These are phyloP conservation scores for Trichosporon inkin DNA, from an alignment of 1,284 basidiomycete species.

Conservation along the genomic window DNA sequence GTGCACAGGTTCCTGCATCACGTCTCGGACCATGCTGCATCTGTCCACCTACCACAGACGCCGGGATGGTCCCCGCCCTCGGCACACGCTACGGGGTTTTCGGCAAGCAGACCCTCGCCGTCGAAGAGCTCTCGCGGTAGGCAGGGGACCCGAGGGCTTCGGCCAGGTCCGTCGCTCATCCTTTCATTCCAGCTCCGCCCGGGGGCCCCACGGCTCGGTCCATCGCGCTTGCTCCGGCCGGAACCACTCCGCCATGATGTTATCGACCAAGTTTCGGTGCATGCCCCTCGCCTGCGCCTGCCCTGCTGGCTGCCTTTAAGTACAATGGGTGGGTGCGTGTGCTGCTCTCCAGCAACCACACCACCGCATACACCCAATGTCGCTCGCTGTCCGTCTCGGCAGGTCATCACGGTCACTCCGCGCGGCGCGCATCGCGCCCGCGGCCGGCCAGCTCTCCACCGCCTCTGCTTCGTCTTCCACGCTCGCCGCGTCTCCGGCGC, in stretches of 20 bases:
- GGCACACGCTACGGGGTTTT: too few relatives aligned
- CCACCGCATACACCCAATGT: not conserved
- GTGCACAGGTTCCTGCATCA: too few relatives aligned
- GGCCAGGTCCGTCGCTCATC: not conserved
- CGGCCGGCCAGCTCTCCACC: not conserved
- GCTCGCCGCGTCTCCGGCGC: not conserved
- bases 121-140: not conserved
- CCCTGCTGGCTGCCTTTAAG: not conserved
- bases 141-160: not conserved
- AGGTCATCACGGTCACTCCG: not conserved
- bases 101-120: too few relatives aligned
- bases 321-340: not conserved
- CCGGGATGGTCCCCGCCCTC: too few relatives aligned
- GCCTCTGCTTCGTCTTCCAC: not conserved
- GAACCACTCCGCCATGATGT: not conserved
- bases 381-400: slow-evolving; percentile 1
- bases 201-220: slow-evolving; percentile 5
- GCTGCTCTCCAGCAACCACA: not conserved
- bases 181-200: slow-evolving; percentile 4
- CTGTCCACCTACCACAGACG: too few relatives aligned
- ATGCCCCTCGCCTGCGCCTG: not conserved
- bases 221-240: not conserved
- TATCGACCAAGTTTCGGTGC: not conserved
- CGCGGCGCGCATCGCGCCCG: not conserved
- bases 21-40: too few relatives aligned